Base-by-base conservation (phyloP, 257 asterid genomes). In the Ballota nigra region DNA sequence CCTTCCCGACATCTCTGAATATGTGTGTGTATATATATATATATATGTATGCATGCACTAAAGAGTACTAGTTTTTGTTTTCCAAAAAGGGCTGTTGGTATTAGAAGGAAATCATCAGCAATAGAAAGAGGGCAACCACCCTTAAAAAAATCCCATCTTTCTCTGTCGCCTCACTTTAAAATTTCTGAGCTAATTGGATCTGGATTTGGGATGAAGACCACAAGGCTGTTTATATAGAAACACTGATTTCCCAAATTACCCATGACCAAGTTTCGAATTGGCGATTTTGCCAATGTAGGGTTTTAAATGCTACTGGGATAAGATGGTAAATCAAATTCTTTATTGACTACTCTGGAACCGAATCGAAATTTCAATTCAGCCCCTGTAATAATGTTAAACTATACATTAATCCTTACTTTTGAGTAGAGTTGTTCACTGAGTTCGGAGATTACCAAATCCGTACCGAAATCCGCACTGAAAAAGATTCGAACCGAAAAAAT, bases 51-150 rank as follows among this genome's bases (percentile, higher is more conserved):
- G n/a, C n/a, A n/a, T n/a, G n/a, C n/a, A n/a, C n/a, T n/a, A n/a
- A n/a, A n/a, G n/a, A n/a, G n/a, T n/a, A n/a, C n/a, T n/a, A n/a
- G n/a, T n/a, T 3, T 63, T 34, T 19, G 10, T 12, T 40, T 22
- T 22, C 18, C 6, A 4, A 9, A 33, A 7, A 68, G 72, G 31
- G 63, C 34, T 31, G 22, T 68, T 51, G 63, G 8, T 8, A 36
- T 36, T 8, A 1, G 12, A 2, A 1, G 56, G 8, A 52, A 77
- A 72, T 78, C 82, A 78, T 22, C 15, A 28, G 80, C 79, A 33
- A 26, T 72, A 81, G 77, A 77, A 66, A 79, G 77, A 33, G 79
- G 84, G 81, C 82, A 84, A 86, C 85, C 83, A 75, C 86, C 89
- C 86, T 77, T 59, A 18, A 69, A 61, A 56, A 75, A 58, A 68